phyloP scores from a whole-genome alignment of 495 filamentous ascomycete species.

The Daldinia childiae region DNA sequence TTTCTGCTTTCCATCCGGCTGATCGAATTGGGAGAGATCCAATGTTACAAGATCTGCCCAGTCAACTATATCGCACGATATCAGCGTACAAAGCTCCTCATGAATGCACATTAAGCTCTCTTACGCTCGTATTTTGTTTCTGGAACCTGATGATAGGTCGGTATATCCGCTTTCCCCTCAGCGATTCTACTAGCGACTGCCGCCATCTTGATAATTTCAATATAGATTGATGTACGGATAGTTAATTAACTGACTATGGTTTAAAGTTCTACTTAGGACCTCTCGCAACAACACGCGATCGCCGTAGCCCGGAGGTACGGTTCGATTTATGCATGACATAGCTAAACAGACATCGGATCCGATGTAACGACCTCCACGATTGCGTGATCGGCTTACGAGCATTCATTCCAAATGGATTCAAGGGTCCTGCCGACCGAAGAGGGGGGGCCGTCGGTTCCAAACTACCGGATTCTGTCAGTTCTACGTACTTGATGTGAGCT shows the following conservation, averaged over 20 bases:
- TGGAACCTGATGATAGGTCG: slow-evolving; percentile 49
- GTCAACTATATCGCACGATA: slow-evolving; percentile 47
- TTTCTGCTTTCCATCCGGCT: slow-evolving; percentile 63
- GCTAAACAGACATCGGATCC: slow-evolving; percentile 24
- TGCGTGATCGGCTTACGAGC: slow-evolving; percentile 32
- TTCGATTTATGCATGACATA: slow-evolving; percentile 27
- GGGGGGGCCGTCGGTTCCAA: slow-evolving; percentile 32
- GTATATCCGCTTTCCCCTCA: slow-evolving; percentile 36
- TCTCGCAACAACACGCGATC: slow-evolving; percentile 11
- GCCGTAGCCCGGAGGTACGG: slow-evolving; percentile 15
- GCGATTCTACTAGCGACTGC: slow-evolving; percentile 34
- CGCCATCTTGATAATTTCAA: slow-evolving; percentile 33
- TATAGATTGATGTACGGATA: slow-evolving; percentile 2
- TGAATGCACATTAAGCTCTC: neutral
- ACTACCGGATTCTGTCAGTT: slow-evolving; percentile 19
- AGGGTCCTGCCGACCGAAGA: slow-evolving; percentile 3
- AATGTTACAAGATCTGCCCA: slow-evolving; percentile 68
- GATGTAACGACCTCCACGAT: slow-evolving; percentile 38
- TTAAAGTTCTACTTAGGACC: neutral
- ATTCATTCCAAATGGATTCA: slow-evolving; percentile 27
- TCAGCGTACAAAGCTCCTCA: slow-evolving; percentile 6
- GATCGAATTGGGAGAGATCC: slow-evolving; percentile 63
- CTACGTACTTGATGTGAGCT: slow-evolving; percentile 13
- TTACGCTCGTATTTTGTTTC: slow-evolving; percentile 53
- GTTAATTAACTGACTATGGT: neutral